Evolutionary conservation across 2,329 filamentous ascomycete genomes (phyloP), one percentile per base, ranked within the genome.

Genomic region (Seiridium unicorne): DNA sequence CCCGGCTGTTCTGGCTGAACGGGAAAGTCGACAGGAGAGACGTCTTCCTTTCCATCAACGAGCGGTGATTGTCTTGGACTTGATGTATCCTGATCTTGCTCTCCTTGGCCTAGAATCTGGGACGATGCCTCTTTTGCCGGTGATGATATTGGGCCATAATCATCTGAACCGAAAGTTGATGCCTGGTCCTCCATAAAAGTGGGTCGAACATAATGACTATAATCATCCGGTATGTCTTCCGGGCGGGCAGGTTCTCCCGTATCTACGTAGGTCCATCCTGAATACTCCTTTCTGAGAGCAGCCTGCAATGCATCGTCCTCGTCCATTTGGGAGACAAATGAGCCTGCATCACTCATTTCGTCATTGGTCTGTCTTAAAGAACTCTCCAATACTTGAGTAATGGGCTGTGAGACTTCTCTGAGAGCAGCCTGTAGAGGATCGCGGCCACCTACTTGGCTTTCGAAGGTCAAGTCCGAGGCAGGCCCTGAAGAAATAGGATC

Each of bases 291-390:
- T 18, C 46, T 26, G 4, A 61, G 48, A 18, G 51, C 47, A 55
- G 61, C 57, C 57, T 63, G 59, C 4, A 63, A 38, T 47, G 60
- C 51, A 55, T 63, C 61, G 26, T 63, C 61, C 10, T 31, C 57
- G 26, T 59, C 57, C 10, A 59, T 3, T 53, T 56, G 60, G 26
- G 56, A 61, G 2, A 55, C 42, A n/a, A 57, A 47, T 4, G 57
- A 51, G 35, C n/a, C n/a, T 40, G 35, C 55, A 42, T 58, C 55
- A 13, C 35, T 35, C 5, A 53, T n/a, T 18, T 53, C 49, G 18
- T 53, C 32, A 13, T 38, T 42, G 38, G 13, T 42, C 38, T 42
- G 7, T 13, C 7, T 13, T 42, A 42, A 31, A 18, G 34, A 18
- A 3, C 31, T 8, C 34, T 13, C 49, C 10, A 34, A 6, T 13